Percentiles rank a stretch among this genome's conserved stretches.
phyloP scores from a whole-genome alignment of 805 yeast genomes.

The Lipomyces spencermartinsiae region DNA sequence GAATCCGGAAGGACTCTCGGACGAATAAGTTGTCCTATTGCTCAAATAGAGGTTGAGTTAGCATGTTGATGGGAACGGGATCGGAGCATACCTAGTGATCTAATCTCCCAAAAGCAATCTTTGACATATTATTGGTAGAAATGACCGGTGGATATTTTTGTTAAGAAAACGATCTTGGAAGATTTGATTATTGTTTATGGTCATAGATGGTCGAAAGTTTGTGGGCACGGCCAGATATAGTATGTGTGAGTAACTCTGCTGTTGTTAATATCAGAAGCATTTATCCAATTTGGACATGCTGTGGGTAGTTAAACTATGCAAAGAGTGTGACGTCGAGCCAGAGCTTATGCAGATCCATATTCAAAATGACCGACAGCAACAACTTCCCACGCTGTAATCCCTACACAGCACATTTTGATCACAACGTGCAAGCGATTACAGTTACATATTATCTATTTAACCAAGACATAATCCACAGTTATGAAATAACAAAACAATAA shows the following conservation, averaged over 20 bases:
- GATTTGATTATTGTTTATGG: background rate
- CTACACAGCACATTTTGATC: background rate
- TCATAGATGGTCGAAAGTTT: background rate
- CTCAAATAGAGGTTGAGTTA: background rate
- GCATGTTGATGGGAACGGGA: constrained; percentile 1
- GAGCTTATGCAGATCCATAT: background rate
- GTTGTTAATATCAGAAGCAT: background rate
- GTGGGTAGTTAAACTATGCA: background rate
- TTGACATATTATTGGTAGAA: background rate
- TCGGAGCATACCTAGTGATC: background rate
- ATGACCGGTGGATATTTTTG: background rate
- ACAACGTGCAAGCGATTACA: background rate
- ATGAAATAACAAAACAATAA: background rate
- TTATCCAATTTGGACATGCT: background rate
- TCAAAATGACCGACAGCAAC: background rate
- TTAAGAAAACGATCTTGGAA: background rate
- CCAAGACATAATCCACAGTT: background rate
- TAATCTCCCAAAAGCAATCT: background rate
- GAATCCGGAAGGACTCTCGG: background rate
- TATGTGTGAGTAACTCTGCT: background rate
- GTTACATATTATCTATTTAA: background rate
- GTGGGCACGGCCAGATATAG: background rate
- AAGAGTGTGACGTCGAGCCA: background rate
- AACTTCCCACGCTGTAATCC: background rate
- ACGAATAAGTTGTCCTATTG: background rate